Evolutionary conservation across 1,139 yeast genomes (phyloP).

Genomic region (Lipomyces yarrowii): DNA sequence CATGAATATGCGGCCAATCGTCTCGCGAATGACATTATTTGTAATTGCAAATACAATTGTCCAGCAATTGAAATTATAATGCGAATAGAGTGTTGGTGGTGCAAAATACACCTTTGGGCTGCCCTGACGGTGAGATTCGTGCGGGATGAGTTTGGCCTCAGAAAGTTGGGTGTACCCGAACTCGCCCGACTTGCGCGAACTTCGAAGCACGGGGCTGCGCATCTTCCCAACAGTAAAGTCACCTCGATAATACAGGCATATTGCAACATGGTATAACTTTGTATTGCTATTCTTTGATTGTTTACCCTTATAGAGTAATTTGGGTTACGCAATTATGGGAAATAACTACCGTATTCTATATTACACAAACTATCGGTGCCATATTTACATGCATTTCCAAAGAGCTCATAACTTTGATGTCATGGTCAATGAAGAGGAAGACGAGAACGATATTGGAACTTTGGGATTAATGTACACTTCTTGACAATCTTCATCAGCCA

Average conservation of each 20-base stretch:
- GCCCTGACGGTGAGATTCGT: neutral
- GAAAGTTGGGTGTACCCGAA: neutral
- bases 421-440: neutral
- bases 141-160: neutral
- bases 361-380: neutral
- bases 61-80: constrained; percentile 14
- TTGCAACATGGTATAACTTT: neutral
- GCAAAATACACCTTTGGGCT: neutral
- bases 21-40: constrained; percentile 10
- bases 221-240: neutral
- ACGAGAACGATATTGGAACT: constrained; percentile 44
- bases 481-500: constrained; percentile 77
- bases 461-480: constrained; percentile 69
- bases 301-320: neutral
- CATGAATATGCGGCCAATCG: constrained; percentile 6
- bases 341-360: neutral
- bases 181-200: neutral
- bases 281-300: neutral
- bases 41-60: constrained; percentile 5
- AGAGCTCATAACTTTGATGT: neutral
- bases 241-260: neutral
- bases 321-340: neutral
- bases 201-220: neutral
- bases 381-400: neutral
- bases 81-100: neutral